These are phyloP conservation scores for Colletotrichum zoysiae DNA, from an alignment of 2,329 filamentous ascomycete genomes.

Conservation along the genomic window DNA sequence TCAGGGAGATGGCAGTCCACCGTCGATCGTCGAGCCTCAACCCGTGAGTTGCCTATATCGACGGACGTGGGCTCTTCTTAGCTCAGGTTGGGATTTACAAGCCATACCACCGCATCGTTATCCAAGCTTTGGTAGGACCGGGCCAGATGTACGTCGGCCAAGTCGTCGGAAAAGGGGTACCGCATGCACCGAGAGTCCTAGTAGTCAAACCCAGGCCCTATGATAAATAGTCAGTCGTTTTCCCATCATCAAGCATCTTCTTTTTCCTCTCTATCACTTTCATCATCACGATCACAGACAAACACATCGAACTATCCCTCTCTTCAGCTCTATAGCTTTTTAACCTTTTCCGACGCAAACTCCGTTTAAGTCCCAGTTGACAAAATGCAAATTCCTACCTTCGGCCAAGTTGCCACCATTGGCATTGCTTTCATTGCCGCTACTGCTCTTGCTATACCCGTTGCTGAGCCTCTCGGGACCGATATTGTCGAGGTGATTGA, in stretches of 20 bases:
- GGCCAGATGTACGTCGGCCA: not conserved
- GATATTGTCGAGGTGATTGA: conserved; percentile 26
- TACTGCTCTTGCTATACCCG: conserved; percentile 28
- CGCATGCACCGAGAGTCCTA: not conserved
- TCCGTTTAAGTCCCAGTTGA: not conserved
- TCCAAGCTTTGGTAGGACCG: not conserved
- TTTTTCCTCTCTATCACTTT: conserved; percentile 18
- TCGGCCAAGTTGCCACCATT: conserved; percentile 37
- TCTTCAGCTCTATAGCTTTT: not conserved
- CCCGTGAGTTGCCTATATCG: not conserved
- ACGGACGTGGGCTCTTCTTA: not conserved
- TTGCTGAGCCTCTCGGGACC: conserved; percentile 19
- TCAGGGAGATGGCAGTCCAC: not conserved
- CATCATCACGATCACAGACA: conserved; percentile 21
- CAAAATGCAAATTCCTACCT: conserved; percentile 38
- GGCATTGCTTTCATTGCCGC: conserved; percentile 35
- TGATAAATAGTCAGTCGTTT: conserved; percentile 11
- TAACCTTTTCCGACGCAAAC: not conserved
- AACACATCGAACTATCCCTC: not conserved
- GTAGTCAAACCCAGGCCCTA: not conserved
- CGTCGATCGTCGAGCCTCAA: not conserved
- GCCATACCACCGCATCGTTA: not conserved
- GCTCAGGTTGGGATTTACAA: not conserved
- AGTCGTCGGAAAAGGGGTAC: not conserved
- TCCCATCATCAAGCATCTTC: not conserved